Conservation (phyloP, 106 monocot species). For the Dioscorea alata region DNA sequence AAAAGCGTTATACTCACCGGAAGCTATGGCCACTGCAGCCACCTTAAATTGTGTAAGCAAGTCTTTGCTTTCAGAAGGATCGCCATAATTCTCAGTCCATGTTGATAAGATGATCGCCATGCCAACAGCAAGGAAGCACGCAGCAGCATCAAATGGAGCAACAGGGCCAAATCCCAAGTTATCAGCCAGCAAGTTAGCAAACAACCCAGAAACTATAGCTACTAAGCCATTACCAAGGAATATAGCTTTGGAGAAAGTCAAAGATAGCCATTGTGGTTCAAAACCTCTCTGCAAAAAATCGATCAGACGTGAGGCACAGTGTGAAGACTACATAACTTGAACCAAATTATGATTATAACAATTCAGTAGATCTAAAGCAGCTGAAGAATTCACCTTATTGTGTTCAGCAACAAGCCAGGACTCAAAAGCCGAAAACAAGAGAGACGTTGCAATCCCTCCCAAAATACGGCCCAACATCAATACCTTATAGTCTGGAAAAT, state of each 20-base stretch:
- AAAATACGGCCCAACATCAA: constrained; percentile 88
- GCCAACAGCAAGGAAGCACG: constrained; percentile 85
- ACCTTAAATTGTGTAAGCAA: constrained; percentile 78
- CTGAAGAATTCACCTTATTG: constrained; percentile 51
- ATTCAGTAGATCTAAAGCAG: neutral
- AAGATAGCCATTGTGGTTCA: constrained; percentile 91
- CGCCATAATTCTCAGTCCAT: constrained; percentile 96
- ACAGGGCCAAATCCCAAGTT: constrained; percentile 91
- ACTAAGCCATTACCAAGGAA: constrained; percentile 96
- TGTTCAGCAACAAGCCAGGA: constrained; percentile 99
- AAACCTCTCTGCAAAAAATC: constrained; percentile 71
- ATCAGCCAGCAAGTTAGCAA: constrained; percentile 80
- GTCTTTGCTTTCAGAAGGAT: constrained; percentile 85
- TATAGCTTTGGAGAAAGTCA: constrained; percentile 98
- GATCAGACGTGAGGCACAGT: neutral
- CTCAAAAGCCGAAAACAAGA: constrained; percentile 94
- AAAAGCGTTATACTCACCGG: constrained; percentile 41
- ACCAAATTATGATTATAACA: too few relatives aligned
- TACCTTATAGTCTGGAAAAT: constrained; percentile 84
- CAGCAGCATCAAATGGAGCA: constrained; percentile 96
- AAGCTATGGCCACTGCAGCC: constrained; percentile 91
- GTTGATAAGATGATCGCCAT: constrained; percentile 86
- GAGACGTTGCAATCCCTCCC: constrained; percentile 91
- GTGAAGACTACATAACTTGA: constrained; percentile 1
- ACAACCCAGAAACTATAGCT: constrained; percentile 77